These are phyloP conservation scores for Bretschneidera sinensis DNA, from an alignment of 345 rosid species.

Conservation along the genomic window DNA sequence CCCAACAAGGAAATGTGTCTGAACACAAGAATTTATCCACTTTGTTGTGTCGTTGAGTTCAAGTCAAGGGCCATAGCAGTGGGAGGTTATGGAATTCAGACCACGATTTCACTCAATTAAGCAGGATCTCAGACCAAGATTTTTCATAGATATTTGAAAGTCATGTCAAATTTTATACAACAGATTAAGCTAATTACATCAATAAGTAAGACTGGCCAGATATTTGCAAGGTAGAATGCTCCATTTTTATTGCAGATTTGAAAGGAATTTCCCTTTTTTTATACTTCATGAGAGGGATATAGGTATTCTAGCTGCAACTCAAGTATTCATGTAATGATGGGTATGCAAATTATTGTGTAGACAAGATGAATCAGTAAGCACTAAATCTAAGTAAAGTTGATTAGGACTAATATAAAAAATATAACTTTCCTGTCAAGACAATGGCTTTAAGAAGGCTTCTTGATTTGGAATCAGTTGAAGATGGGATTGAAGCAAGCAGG, in stretches of 20 bases:
- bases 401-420: neutral
- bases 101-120: no score
- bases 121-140: neutral
- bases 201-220: no score
- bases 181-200: no score
- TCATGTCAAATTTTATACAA: neutral
- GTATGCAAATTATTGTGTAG: no score
- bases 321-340: neutral
- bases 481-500: conserved; percentile 3
- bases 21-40: neutral
- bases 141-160: neutral
- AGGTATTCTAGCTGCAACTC: conserved; percentile 2
- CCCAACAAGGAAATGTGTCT: no score
- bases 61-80: neutral
- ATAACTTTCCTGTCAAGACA: neutral
- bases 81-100: no score
- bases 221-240: no score
- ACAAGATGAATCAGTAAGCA: no score
- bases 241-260: neutral
- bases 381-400: no score
- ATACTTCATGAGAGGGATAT: neutral
- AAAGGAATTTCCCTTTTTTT: neutral
- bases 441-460: neutral
- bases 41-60: neutral
- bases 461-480: conserved; percentile 1